phyloP scores from a whole-genome alignment of 495 filamentous ascomycete species.

The Monascus purpureus region DNA sequence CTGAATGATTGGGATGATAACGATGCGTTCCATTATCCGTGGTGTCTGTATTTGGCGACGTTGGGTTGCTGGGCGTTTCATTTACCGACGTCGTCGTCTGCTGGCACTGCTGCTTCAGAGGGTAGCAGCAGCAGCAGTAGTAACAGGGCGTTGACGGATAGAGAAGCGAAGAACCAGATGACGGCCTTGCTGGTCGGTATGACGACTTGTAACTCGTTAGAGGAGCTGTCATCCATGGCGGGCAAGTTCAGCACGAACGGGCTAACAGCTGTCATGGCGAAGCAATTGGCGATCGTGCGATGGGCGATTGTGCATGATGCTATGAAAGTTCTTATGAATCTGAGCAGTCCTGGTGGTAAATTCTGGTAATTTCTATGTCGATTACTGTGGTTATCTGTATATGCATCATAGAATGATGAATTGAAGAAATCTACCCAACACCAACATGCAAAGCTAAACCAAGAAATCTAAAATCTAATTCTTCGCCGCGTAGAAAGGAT shows the following conservation, averaged over 20 bases:
- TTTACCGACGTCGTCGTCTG: conserved; percentile 1
- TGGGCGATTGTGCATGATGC: conserved; percentile 45
- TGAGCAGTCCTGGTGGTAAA: conserved; percentile 4
- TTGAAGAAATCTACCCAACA: too few species aligned
- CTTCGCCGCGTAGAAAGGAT: conserved; percentile 47
- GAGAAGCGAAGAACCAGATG: conserved; percentile 7
- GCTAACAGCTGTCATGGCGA: conserved; percentile 34
- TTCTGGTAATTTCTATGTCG: not conserved
- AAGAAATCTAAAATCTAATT: too few species aligned
- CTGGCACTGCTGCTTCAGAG: too few species aligned
- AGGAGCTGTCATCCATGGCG: conserved; percentile 12
- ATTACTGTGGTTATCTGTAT: conserved; percentile 2
- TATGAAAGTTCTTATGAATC: conserved; percentile 31
- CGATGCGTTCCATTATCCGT: conserved; percentile 40
- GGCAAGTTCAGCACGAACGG: conserved; percentile 19
- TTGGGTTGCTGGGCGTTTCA: conserved; percentile 39
- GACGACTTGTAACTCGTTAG: conserved; percentile 17
- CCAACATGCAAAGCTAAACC: too few species aligned
- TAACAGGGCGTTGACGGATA: not conserved
- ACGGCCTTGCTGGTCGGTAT: conserved; percentile 22
- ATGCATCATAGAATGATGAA: too few species aligned
- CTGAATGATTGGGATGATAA: conserved; percentile 36
- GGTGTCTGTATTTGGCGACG: conserved; percentile 43
- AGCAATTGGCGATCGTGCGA: conserved; percentile 35
- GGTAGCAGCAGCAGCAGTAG: not conserved